Evolutionary conservation across 129 eudicot species (phyloP).

Genomic region (Gnaphalium uliginosum): DNA sequence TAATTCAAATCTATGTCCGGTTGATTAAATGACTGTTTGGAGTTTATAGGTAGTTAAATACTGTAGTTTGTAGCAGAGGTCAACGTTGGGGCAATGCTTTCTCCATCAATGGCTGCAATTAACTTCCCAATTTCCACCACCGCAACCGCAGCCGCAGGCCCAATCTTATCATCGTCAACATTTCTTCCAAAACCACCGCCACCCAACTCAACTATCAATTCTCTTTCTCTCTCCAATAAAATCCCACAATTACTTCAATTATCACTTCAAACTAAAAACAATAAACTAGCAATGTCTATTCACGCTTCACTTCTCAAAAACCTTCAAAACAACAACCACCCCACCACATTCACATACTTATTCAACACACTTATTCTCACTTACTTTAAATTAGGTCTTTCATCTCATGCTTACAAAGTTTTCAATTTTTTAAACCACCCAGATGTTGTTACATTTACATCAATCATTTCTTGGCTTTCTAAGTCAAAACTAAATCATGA

Average conservation of each 20-base stretch:
- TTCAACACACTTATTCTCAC: slow-evolving; percentile 57
- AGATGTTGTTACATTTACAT: slow-evolving; percentile 66
- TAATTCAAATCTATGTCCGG: too few relatives aligned
- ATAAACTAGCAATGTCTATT: slow-evolving; percentile 48
- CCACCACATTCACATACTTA: slow-evolving; percentile 29
- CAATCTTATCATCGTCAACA: slow-evolving; percentile 22
- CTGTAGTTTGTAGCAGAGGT: neutral
- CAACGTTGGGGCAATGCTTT: neutral
- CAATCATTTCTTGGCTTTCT: slow-evolving; percentile 68
- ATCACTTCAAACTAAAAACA: slow-evolving; percentile 45
- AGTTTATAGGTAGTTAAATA: too few relatives aligned
- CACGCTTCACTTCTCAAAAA: slow-evolving; percentile 74
- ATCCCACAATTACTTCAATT: slow-evolving; percentile 45
- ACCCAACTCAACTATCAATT: slow-evolving; percentile 25
- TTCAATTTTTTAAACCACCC: slow-evolving; percentile 43
- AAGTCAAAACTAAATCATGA: slow-evolving; percentile 47
- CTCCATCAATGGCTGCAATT: slow-evolving; percentile 49
- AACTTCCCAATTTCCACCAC: slow-evolving; percentile 24
- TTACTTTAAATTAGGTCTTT: slow-evolving; percentile 57
- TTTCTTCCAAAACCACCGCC: slow-evolving; percentile 16
- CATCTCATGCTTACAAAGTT: slow-evolving; percentile 53
- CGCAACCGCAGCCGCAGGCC: slow-evolving; percentile 25
- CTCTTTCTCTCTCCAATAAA: slow-evolving; percentile 25
- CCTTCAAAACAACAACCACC: slow-evolving; percentile 8
- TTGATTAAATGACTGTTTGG: neutral